These are phyloP conservation scores for Coemansia javaensis DNA, from an alignment of 192 early-diverging fungal species.

Conservation along the genomic window DNA sequence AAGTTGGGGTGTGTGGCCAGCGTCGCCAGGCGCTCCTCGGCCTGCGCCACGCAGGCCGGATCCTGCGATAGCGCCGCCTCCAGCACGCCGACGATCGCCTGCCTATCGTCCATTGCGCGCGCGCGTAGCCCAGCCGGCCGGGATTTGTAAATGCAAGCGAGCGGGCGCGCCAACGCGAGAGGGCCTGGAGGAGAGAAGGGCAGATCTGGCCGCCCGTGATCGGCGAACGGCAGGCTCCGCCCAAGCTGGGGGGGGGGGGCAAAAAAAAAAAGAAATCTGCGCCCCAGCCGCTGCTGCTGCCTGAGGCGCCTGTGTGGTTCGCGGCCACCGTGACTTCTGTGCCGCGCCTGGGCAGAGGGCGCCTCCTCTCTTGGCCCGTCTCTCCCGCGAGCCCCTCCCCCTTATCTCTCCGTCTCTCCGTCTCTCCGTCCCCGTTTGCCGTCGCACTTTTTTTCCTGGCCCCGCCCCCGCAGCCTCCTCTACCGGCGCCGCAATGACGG, in stretches of 20 bases:
- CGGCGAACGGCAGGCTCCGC: no score
- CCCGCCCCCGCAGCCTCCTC: not conserved
- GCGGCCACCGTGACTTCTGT: no score
- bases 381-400: not conserved
- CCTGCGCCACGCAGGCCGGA: slow-evolving; percentile 54
- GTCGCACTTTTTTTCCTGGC: slow-evolving; percentile 1
- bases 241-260: no score
- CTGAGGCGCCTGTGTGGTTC: no score
- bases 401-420: not conserved
- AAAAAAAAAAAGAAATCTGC: no score
- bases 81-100: slow-evolving; percentile 46
- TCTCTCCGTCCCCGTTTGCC: no score
- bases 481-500: slow-evolving; percentile 51
- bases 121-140: no score
- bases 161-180: no score
- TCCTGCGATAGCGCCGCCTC: slow-evolving; percentile 67
- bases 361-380: slow-evolving; percentile 1
- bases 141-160: not conserved
- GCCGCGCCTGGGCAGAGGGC: no score
- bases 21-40: slow-evolving; percentile 61
- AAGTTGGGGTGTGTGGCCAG: slow-evolving; percentile 56
- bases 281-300: no score
- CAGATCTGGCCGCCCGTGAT: no score
- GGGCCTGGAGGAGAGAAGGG: no score
- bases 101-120: slow-evolving; percentile 12